Evolutionary conservation across 352 stramenopile species (phyloP), one percentile per base, ranked within the genome.

Genomic region (Pythium dissotocum): DNA sequence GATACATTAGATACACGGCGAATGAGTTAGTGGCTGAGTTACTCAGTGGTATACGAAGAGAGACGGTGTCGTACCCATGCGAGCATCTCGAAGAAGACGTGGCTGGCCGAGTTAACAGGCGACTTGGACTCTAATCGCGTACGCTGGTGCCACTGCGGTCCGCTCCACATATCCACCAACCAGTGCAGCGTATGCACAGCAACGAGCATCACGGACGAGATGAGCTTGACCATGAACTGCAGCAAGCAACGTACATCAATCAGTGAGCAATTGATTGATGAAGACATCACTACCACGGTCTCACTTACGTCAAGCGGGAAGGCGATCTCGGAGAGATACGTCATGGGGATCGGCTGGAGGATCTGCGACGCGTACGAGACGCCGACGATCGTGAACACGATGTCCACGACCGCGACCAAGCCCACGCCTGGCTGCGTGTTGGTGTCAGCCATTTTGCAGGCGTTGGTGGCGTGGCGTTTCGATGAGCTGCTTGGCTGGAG

Each of bases 311-410:
- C 82, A n/a, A 82, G 59, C 1, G 84, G 84, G 67, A 90, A 90
- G 4, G 78, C 77, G 52, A 92, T 92, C 68, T 92, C 84, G 1
- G 84, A 92, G 32, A 92, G 73, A 57, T 92, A 92, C 13, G 84
- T 92, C 77, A 84, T 92, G 40, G 84, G 77, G 56, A 85, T 73
- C 0, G 80, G 76, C 56, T 69, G 68, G 7, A 92, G 73, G 58
- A 86, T 77, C 26, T 85, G 78, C 28, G 69, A 69, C 38, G 72
- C 72, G 63, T 92, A 92, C 61, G 76, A 66, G 30, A 79, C 53
- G n/a, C 84, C 80, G 13, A 80, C 56, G 44, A 90, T 67, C 28
- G 87, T 57, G 63, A 90, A 92, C 53, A 83, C 56, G 16, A 65
- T 55, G 61, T 73, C 67, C 24, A 69, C 61, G 18, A 73, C 46